A percentile compares a stretch with the other conserved stretches of the same genome.
phyloP scores from a whole-genome alignment of 192 early-diverging fungal species.

The Pilaira anomala region DNA sequence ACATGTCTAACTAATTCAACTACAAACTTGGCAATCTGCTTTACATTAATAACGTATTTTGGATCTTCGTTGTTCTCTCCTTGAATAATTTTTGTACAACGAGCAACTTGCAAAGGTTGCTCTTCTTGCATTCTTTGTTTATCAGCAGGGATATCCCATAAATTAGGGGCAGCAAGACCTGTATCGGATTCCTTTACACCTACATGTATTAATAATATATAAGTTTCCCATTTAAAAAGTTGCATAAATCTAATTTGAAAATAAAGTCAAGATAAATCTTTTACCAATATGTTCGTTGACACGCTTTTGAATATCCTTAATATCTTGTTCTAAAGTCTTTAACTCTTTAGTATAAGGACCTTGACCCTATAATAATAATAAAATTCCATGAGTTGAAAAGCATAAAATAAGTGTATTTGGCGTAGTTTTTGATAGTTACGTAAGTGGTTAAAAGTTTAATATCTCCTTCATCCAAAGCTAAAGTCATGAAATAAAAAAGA shows the following conservation, averaged over 20 bases:
- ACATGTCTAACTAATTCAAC: constrained; percentile 95
- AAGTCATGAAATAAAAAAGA: not conserved
- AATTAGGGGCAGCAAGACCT: constrained; percentile 93
- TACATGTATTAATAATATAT: constrained; percentile 18
- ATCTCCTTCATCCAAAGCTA: constrained; percentile 86
- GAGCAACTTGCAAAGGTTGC: constrained; percentile 91
- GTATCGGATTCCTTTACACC: constrained; percentile 98
- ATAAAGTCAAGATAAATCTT: not conserved
- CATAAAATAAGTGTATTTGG: too few species aligned
- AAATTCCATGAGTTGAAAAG: not conserved
- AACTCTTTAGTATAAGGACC: constrained; percentile 97
- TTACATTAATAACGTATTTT: constrained; percentile 98
- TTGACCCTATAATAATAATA: constrained; percentile 67
- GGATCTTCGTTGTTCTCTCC: constrained; percentile 85
- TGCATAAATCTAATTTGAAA: not conserved
- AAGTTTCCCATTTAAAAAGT: not conserved
- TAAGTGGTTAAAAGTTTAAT: constrained; percentile 93
- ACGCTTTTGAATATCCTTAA: constrained; percentile 96
- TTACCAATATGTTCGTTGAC: constrained; percentile 98
- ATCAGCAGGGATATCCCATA: constrained; percentile 99
- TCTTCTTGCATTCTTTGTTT: constrained; percentile 97
- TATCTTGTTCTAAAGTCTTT: constrained; percentile 89
- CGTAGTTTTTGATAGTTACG: constrained; percentile 41
- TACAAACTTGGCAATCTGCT: constrained; percentile 99
- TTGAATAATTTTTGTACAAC: constrained; percentile 98